Conservation (phyloP, 306 rosid species). For the Begonia loranthoides region DNA sequence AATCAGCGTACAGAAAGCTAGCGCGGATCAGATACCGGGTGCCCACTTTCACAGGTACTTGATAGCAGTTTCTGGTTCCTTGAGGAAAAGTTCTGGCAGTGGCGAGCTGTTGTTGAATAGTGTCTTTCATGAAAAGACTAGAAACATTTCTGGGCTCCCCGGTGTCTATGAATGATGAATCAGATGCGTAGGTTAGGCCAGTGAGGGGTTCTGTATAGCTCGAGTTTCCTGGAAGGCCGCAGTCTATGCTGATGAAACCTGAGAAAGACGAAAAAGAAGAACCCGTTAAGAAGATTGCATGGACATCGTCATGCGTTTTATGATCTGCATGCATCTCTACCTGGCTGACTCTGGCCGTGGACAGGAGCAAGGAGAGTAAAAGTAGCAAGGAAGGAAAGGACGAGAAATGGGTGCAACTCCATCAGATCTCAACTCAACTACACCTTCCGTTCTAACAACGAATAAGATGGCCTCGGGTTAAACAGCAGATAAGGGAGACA, state of each 20-base stretch:
- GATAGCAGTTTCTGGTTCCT: conserved; percentile 53
- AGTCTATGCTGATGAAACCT: conserved; percentile 51
- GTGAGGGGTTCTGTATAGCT: conserved; percentile 15
- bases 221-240: conserved; percentile 23
- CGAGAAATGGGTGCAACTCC: no score
- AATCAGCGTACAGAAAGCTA: conserved; percentile 31
- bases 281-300: background rate
- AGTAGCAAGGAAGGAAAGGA: no score
- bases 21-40: conserved; percentile 31
- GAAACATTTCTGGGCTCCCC: conserved; percentile 16
- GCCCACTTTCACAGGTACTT: conserved; percentile 13
- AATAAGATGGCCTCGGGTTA: no score
- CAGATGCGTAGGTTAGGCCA: conserved; percentile 34
- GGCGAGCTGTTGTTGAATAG: conserved; percentile 6
- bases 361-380: conserved; percentile 7
- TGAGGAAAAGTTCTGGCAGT: conserved; percentile 39
- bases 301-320: background rate
- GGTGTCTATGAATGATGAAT: conserved; percentile 22
- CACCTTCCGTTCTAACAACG: no score
- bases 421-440: no score
- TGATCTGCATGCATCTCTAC: conserved; percentile 5
- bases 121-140: background rate
- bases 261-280: background rate
- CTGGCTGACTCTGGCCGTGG: conserved; percentile 28
- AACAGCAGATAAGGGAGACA: no score